Evolutionary conservation across 257 asterid genomes (phyloP).

Genomic region (Verbena officinalis): DNA sequence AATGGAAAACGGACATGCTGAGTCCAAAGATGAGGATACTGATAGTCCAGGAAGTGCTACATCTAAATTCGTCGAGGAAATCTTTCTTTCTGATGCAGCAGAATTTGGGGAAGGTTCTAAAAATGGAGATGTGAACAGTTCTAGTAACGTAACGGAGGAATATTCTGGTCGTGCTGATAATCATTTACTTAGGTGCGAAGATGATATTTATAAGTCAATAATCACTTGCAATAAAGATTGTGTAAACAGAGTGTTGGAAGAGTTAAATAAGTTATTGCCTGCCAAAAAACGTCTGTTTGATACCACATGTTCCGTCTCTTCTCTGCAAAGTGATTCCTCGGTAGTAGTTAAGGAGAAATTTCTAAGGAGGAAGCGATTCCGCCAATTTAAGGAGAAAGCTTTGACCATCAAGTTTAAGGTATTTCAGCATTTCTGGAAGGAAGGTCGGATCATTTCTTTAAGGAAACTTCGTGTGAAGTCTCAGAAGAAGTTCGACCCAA

Average conservation of each 20-base stretch:
- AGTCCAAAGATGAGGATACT: slow-evolving; percentile 43
- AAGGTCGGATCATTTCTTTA: slow-evolving; percentile 42
- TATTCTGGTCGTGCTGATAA: slow-evolving; percentile 15
- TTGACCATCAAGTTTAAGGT: slow-evolving; percentile 51
- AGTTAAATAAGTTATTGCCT: slow-evolving; percentile 47
- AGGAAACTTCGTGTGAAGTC: slow-evolving; percentile 48
- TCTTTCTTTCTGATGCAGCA: slow-evolving; percentile 18
- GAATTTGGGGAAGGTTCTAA: slow-evolving; percentile 18
- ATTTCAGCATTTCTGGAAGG: slow-evolving; percentile 61
- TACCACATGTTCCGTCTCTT: slow-evolving; percentile 22
- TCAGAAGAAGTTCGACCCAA: slow-evolving; percentile 52
- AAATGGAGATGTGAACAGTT: slow-evolving; percentile 24
- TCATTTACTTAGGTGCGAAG: slow-evolving; percentile 20
- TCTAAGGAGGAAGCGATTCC: slow-evolving; percentile 35
- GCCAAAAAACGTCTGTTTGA: slow-evolving; percentile 32
- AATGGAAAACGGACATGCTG: slow-evolving; percentile 27
- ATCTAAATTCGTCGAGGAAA: slow-evolving; percentile 48
- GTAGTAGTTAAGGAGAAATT: slow-evolving; percentile 38
- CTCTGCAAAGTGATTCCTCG: slow-evolving; percentile 28
- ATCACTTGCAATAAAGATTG: slow-evolving; percentile 46
- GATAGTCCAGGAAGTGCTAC: slow-evolving; percentile 72
- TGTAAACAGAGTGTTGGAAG: slow-evolving; percentile 47
- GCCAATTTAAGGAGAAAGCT: slow-evolving; percentile 51
- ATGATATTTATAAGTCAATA: slow-evolving; percentile 37
- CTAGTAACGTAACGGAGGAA: slow-evolving; percentile 30